Conservation (phyloP, 2,329 filamentous ascomycete species). For the Cladosporium sp. region DNA sequence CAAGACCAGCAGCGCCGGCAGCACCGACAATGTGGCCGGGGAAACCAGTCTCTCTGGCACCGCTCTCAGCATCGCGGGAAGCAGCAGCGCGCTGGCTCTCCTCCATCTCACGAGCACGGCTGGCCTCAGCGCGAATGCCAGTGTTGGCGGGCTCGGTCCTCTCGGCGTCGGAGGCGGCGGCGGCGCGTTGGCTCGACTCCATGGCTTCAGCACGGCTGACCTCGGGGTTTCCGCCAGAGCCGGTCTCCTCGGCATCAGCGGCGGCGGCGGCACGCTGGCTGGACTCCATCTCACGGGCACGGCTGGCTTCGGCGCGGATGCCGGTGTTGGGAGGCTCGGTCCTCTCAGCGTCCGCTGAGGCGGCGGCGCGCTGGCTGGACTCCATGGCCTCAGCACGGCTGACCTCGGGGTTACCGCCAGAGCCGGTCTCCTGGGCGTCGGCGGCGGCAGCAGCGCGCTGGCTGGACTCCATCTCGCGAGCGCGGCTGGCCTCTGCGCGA, state of each 20-base stretch:
- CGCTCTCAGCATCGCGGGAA: slow-evolving; percentile 3
- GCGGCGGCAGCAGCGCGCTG: slow-evolving; percentile 5
- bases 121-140: not conserved
- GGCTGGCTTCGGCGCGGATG: not conserved
- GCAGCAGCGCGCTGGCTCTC: slow-evolving; percentile 10
- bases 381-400: not conserved
- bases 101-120: not conserved
- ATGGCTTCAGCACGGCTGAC: slow-evolving; percentile 3
- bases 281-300: not conserved
- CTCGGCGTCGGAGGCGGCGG: not conserved
- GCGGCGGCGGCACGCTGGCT: slow-evolving; percentile 4
- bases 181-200: slow-evolving; percentile 7
- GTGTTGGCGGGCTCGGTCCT: not conserved
- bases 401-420: not conserved
- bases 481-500: slow-evolving; percentile 9
- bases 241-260: not conserved
- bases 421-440: not conserved
- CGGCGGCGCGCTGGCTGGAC: not conserved
- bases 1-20: slow-evolving; percentile 8
- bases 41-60: slow-evolving; percentile 7
- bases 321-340: not conserved
- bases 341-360: not conserved
- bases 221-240: not conserved
- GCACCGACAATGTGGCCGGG: slow-evolving; percentile 9
- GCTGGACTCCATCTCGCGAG: slow-evolving; percentile 4